Percentiles rank a stretch among this genome's conserved stretches.
Conservation (phyloP, 2,329 filamentous ascomycete species). For the Pseudogymnoascus sp. region DNA sequence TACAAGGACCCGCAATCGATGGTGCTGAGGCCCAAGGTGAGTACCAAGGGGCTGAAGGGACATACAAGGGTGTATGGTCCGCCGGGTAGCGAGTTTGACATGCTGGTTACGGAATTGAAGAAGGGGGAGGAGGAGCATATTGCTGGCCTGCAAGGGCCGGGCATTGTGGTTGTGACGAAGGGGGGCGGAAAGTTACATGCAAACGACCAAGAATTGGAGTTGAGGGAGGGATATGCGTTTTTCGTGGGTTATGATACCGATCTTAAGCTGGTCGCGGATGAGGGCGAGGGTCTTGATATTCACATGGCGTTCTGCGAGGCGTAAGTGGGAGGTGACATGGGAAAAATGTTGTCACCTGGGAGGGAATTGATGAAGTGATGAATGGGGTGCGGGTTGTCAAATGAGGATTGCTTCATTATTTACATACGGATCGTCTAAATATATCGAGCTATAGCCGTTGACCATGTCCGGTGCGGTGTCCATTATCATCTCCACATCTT, state of each 20-base stretch:
- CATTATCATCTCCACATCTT: neutral
- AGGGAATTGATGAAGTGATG: slow-evolving; percentile 5
- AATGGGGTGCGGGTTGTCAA: neutral
- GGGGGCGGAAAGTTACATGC: slow-evolving; percentile 50
- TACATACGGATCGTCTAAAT: neutral
- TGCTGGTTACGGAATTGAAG: slow-evolving; percentile 52
- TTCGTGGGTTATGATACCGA: slow-evolving; percentile 43
- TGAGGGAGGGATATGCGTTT: slow-evolving; percentile 56
- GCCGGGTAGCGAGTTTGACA: slow-evolving; percentile 63
- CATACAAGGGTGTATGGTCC: slow-evolving; percentile 58
- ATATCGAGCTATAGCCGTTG: neutral
- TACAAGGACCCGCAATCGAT: slow-evolving; percentile 51
- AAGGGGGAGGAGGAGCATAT: slow-evolving; percentile 52
- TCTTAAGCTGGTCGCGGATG: slow-evolving; percentile 17
- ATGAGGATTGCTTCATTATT: slow-evolving; percentile 1
- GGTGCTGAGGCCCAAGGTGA: slow-evolving; percentile 41
- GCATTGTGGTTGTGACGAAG: slow-evolving; percentile 53
- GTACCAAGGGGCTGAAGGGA: slow-evolving; percentile 45
- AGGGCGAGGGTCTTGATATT: slow-evolving; percentile 15
- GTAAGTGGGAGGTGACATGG: neutral
- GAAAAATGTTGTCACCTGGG: neutral
- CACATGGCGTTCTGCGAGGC: slow-evolving; percentile 19
- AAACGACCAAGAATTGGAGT: slow-evolving; percentile 41
- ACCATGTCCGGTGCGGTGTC: neutral
- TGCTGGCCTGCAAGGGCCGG: slow-evolving; percentile 48